Conservation (phyloP, 805 yeast species). For the Yarrowia keelungensis region DNA sequence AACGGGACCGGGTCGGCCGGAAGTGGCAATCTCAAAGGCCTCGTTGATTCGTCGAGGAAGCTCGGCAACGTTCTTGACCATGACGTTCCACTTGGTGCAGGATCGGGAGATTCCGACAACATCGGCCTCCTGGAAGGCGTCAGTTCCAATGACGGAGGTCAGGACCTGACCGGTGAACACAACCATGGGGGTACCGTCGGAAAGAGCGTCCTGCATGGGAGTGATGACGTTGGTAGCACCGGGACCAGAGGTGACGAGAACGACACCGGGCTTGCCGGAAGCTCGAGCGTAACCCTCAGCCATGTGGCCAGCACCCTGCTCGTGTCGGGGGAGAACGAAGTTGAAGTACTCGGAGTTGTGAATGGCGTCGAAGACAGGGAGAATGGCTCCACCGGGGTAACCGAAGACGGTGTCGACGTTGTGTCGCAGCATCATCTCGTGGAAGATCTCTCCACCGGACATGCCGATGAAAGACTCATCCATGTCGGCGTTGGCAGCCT, state of each 20-base stretch:
- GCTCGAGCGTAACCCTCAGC: slow-evolving; percentile 99
- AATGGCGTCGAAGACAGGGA: slow-evolving; percentile 97
- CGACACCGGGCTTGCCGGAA: slow-evolving; percentile 95
- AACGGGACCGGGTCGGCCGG: slow-evolving; percentile 98
- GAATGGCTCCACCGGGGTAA: slow-evolving; percentile 98
- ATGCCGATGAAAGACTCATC: slow-evolving; percentile 87
- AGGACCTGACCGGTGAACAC: slow-evolving; percentile 98
- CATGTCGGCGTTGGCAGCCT: slow-evolving; percentile 44
- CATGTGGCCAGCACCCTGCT: slow-evolving; percentile 99
- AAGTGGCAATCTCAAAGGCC: slow-evolving; percentile 94
- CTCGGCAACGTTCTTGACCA: slow-evolving; percentile 95
- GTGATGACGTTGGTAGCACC: slow-evolving; percentile 98
- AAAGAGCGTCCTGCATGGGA: slow-evolving; percentile 97
- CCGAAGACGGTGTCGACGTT: slow-evolving; percentile 96
- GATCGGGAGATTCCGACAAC: slow-evolving; percentile 95
- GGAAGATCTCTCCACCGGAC: slow-evolving; percentile 98
- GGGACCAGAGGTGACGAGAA: slow-evolving; percentile 97
- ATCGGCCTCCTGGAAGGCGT: slow-evolving; percentile 99
- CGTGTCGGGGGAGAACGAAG: slow-evolving; percentile 93
- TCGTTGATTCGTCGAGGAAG: slow-evolving; percentile 95
- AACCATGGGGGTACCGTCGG: slow-evolving; percentile 96
- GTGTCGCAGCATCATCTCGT: slow-evolving; percentile 98
- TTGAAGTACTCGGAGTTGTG: slow-evolving; percentile 87
- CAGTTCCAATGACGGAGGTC: slow-evolving; percentile 94
- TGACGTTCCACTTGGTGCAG: slow-evolving; percentile 98